Evolutionary conservation across 805 yeast genomes (phyloP), one percentile per base, ranked within the genome.

Genomic region (Candida peoriensis): DNA sequence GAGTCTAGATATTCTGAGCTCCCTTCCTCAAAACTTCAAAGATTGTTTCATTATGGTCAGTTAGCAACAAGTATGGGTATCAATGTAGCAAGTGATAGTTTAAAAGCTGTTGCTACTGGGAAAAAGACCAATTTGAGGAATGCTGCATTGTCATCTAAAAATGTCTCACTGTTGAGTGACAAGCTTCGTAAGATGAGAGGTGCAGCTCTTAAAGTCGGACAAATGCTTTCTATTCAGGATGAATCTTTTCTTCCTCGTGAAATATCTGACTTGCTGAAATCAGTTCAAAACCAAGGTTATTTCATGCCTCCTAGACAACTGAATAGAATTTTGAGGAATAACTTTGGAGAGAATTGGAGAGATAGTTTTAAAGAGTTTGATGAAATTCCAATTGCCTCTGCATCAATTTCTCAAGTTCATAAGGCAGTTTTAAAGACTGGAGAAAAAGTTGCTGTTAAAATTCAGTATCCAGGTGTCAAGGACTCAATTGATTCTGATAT

Each of bases 201-300:
- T n/a, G 98, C 97, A 2, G 98, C 98, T 3, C 68, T 93, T 54
- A 93, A 93, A 54, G 74, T 93, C 37, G 98, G 98, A n/a, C 98
- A 93, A 61, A 76, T 93, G 82, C 64, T 93, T 59, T 86, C 96
- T 2, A 90, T 93, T 58, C 98, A 93, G 60, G 97, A 90, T 57
- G 78, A 81, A 41, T 71, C 84, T 20, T 76, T 90, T 22, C 62
- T 90, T 27, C 97, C 98, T 2, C 69, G 72, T 27, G 96, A 89
- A 50, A 74, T 93, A 38, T 94, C 87, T 50, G 75, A 78, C 47
- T 77, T 90, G 28, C 63, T 93, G 47, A 63, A 85, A 33, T 67
- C 88, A 21, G 96, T 93, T 2, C 98, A 93, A 61, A 90, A 88
- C 57, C 78, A 82, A 51, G 97, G 98, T 6, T 88, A 90, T 59